phyloP scores from a whole-genome alignment of 2,329 filamentous ascomycete species.

The Fusarium sp. region DNA sequence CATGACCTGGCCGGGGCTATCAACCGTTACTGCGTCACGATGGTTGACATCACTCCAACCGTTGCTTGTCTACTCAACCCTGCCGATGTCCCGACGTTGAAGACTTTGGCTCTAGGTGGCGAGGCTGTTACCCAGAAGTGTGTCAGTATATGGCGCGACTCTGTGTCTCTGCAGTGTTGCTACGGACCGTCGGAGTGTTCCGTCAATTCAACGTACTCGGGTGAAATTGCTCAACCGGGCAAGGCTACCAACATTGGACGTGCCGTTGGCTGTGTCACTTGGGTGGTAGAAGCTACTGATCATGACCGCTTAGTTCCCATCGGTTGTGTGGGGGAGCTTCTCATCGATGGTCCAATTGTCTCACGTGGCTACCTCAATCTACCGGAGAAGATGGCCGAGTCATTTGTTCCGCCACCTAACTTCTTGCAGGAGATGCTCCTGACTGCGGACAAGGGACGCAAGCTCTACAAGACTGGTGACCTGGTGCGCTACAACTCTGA shows the following conservation, averaged over 20 bases:
- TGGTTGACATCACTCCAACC: constrained; percentile 33
- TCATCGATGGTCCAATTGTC: constrained; percentile 36
- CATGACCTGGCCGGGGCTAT: constrained; percentile 28
- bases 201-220: constrained; percentile 24
- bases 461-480: constrained; percentile 61
- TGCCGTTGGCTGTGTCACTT: constrained; percentile 24
- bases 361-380: constrained; percentile 36
- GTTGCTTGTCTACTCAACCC: constrained; percentile 32
- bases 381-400: constrained; percentile 21
- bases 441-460: neutral
- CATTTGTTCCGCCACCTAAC: constrained; percentile 17
- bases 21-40: constrained; percentile 18
- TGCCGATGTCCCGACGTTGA: constrained; percentile 18
- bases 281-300: constrained; percentile 24
- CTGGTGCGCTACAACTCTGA: constrained; percentile 57
- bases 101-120: constrained; percentile 28
- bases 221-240: constrained; percentile 21
- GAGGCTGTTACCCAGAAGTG: constrained; percentile 35
- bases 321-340: constrained; percentile 25
- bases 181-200: constrained; percentile 34
- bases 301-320: constrained; percentile 15
- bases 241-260: constrained; percentile 33
- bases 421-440: neutral
- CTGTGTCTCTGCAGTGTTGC: constrained; percentile 31
- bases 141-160: constrained; percentile 32